These are phyloP conservation scores for Haplosporangium gracile DNA, from an alignment of 192 early-diverging fungal genomes.

Conservation along the genomic window DNA sequence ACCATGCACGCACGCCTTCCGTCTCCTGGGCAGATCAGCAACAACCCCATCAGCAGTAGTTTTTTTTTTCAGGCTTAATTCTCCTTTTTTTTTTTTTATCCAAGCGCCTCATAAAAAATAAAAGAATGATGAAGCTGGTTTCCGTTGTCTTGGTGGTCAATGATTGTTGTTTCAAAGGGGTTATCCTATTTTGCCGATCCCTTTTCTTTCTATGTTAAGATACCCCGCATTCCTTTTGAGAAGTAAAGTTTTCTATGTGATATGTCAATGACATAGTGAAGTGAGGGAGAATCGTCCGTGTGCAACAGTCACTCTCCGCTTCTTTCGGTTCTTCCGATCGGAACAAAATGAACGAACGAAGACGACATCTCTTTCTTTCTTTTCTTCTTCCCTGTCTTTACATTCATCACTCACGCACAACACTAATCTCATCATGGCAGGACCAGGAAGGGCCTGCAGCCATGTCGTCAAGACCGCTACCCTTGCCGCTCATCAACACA, in stretches of 20 bases:
- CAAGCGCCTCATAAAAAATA: not conserved
- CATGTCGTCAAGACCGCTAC: not conserved
- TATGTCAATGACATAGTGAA: not conserved
- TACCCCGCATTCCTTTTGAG: not conserved
- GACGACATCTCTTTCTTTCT: not conserved
- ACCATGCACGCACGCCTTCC: slow-evolving; percentile 35
- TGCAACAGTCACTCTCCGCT: not conserved
- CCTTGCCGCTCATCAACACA: not conserved
- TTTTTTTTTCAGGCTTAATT: not conserved
- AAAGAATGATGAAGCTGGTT: not conserved
- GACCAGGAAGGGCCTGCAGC: slow-evolving; percentile 18
- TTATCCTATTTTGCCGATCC: not conserved
- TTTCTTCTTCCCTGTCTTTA: not conserved
- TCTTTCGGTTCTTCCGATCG: not conserved
- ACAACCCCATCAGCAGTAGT: slow-evolving; percentile 16
- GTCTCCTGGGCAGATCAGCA: slow-evolving; percentile 54
- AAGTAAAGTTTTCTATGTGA: not conserved
- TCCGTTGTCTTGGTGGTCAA: not conserved
- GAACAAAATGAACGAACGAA: not conserved
- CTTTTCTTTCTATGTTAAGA: not conserved
- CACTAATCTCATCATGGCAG: not conserved
- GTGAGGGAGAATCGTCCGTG: not conserved
- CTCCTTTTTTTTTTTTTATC: not conserved
- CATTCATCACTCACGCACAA: not conserved
- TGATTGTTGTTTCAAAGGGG: not conserved